Base-by-base conservation (phyloP, 2,329 filamentous ascomycete genomes). In the Colletotrichum gigasporum region DNA sequence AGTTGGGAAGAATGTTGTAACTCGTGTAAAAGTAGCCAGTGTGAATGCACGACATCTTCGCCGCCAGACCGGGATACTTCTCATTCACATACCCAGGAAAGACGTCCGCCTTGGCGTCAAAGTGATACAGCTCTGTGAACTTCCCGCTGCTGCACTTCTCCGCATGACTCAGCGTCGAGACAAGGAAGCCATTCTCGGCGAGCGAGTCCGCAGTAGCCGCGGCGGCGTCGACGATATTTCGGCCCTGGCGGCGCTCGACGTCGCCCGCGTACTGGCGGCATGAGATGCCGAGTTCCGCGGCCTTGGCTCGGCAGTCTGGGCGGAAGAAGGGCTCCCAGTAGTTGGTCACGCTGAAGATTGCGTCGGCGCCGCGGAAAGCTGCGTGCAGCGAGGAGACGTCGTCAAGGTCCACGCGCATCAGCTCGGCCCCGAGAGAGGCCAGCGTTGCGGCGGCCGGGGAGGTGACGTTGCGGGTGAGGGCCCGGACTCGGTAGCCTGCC, bases 291-390 rank as follows among this genome's bases (percentile, higher is more conserved):
- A 72, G 68, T 30, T 76, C 74, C 4, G 69, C 62, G 3, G 79
- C 81, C 52, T 75, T 74, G 20, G 73, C 69, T 11, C 80, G 78
- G 63, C 75, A 79, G 64, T 82, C 79, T 0, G 79, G 76, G 3
- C 79, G 75, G 69, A 80, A 79, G 69, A 85, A 85, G 2, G 79
- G 77, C 56, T 84, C 80, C 81, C 82, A 87, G 73, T 84, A 87
- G 66, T 87, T 80, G 0, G 85, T 88, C 51, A 85, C 81, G 64
- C 78, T 78, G 73, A 87, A 88, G 63, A 88, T 85, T 60, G 80
- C 70, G 62, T 82, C 79, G 16, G 83, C 83, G 7, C 79, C 81
- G 2, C 67, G 35, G 58, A 85, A 84, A 0, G 79, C 81, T 0
- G 68, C 41, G 47, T 75, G 71, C 32, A 86, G 75, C 11, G 75